A percentile compares a stretch with the other conserved stretches of the same genome.
Evolutionary conservation across 371 early-diverging fungal genomes (phyloP).

Genomic region (Capillidium heterosporum): DNA sequence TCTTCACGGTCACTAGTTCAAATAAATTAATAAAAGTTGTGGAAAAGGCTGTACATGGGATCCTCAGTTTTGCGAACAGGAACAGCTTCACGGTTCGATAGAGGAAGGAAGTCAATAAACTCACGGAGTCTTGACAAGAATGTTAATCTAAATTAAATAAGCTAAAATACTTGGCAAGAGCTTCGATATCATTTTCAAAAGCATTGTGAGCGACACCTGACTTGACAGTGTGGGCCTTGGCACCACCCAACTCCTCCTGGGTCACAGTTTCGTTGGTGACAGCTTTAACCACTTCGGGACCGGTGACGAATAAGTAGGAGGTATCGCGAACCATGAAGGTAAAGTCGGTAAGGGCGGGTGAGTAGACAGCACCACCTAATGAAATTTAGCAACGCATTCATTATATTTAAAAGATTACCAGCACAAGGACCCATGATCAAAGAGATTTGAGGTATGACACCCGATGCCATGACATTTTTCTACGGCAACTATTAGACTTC

Average conservation of each 20-base stretch:
- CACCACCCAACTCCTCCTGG: conserved; percentile 94
- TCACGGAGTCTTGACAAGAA: conserved; percentile 41
- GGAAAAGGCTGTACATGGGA: conserved; percentile 15
- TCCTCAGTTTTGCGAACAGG: conserved; percentile 57
- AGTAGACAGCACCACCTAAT: conserved; percentile 83
- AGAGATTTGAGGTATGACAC: conserved; percentile 90
- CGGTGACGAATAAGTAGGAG: conserved; percentile 94
- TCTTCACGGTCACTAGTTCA: conserved; percentile 37
- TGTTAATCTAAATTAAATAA: neutral
- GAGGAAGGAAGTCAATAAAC: conserved; percentile 74
- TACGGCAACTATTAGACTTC: conserved; percentile 1
- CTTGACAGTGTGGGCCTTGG: conserved; percentile 73
- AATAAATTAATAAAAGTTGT: neutral
- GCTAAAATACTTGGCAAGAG: conserved; percentile 37
- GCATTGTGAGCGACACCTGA: conserved; percentile 84
- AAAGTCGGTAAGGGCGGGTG: conserved; percentile 92
- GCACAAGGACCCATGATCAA: conserved; percentile 97
- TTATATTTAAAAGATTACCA: conserved; percentile 14
- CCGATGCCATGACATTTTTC: conserved; percentile 81
- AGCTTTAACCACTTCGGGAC: conserved; percentile 91
- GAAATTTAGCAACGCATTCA: neutral
- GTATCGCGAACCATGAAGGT: conserved; percentile 92
- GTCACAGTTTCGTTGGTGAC: conserved; percentile 88
- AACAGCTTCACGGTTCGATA: conserved; percentile 52
- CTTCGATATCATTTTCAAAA: conserved; percentile 87